Base-by-base conservation (phyloP, 192 early-diverging fungal species). In the Glomus cerebriforme region DNA sequence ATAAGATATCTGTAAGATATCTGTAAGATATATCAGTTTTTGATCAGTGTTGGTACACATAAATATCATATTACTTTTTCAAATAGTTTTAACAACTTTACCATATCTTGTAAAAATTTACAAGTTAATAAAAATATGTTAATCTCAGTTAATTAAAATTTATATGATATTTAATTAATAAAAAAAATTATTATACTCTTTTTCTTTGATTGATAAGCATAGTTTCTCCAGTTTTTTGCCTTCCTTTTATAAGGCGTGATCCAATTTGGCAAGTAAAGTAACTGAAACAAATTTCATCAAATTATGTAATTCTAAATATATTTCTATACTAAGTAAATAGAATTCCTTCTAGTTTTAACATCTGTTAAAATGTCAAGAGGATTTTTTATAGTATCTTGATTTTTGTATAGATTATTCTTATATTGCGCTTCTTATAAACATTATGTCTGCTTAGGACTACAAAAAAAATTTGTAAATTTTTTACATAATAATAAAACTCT, bases 51-150 rank as follows among this genome's bases (percentile, higher is more conserved):
- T 66, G 12, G 64, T 24, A 2, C 31, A 66, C 64, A 66, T 5
- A 66, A 66, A 34, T 19, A 9, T 12, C 31, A 31, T 31, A 26
- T 65, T 65, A 65, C 26, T 32, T 5, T 65, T 65, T 65, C 29
- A 65, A 65, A 13, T 65, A 26, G 63, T 65, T 27, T 1, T 31
- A 65, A 31, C 8, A 65, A 32, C 26, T 65, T 65, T 65, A 65
- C 63, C 27, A 65, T 32, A 9, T 65, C 7, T 65, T 65, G 63
- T 13, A 65, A 32, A 65, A 65, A 65, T 65, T 26, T 65, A 32
- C 27, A 31, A 65, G 7, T 32, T 29, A 65, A 65, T 31, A 32
- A 32, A 65, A 12, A 65, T 31, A n/a, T n/a, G n/a, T n/a, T n/a
- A n/a, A n/a, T n/a, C n/a, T n/a, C n/a, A n/a, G n/a, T n/a, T n/a